Conservation (phyloP, 2,329 filamentous ascomycete genomes). For the Cladosporium sp. region DNA sequence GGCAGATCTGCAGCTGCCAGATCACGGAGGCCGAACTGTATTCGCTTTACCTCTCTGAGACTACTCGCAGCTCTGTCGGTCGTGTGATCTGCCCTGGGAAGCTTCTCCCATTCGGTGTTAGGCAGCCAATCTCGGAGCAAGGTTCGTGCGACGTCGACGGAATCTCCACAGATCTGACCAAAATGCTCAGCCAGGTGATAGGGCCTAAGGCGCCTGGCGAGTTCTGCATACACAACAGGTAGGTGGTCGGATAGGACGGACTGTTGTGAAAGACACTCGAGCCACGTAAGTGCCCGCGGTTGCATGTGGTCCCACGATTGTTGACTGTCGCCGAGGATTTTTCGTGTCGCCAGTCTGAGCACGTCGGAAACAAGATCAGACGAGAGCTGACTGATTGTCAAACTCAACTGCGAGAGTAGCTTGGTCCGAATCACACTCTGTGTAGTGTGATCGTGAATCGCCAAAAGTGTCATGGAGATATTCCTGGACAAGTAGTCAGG, state of each 20-base stretch:
- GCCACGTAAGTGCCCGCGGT: not conserved
- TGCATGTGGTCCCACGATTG: not conserved
- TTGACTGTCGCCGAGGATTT: not conserved
- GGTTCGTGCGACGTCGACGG: constrained; percentile 13
- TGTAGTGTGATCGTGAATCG: not conserved
- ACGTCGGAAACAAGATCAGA: not conserved
- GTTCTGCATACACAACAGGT: constrained; percentile 5
- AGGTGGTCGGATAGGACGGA: not conserved
- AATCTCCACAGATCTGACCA: not conserved
- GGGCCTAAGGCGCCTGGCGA: not conserved
- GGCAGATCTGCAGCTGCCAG: not conserved
- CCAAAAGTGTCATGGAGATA: not conserved
- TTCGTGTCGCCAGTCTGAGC: not conserved
- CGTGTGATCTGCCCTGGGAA: no score
- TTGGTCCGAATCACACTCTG: not conserved
- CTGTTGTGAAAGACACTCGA: not conserved
- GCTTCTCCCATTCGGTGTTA: not conserved
- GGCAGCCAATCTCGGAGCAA: constrained; percentile 22
- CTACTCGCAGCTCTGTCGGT: not conserved
- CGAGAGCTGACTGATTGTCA: not conserved
- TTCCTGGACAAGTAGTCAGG: not conserved
- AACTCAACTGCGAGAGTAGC: not conserved
- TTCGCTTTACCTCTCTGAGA: not conserved
- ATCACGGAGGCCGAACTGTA: not conserved
- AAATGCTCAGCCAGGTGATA: constrained; percentile 18